Percentiles rank a stretch among this genome's conserved stretches.
Evolutionary conservation across 768 basidiomycete genomes (phyloP).

Genomic region (Amanita jacksonii): DNA sequence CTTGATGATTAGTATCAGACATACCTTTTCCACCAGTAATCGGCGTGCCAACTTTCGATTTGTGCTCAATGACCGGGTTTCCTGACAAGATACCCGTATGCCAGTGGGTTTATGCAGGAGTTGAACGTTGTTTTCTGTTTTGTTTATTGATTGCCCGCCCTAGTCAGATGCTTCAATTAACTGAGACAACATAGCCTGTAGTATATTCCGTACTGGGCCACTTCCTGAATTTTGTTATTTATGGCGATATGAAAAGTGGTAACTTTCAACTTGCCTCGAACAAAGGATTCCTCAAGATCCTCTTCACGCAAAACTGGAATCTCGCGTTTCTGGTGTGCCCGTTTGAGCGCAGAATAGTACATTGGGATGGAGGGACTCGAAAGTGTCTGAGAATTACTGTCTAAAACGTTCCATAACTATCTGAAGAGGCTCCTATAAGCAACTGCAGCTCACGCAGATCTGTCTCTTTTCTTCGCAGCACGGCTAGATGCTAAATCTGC

Average conservation of each 20-base stretch:
- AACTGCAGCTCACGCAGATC: conserved; percentile 25
- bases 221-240: no score
- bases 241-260: no score
- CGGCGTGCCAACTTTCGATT: conserved; percentile 75
- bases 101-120: conserved; percentile 85
- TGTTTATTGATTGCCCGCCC: conserved; percentile 97
- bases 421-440: conserved; percentile 16
- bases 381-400: conserved; percentile 13
- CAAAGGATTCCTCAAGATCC: conserved; percentile 83
- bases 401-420: conserved; percentile 2
- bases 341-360: conserved; percentile 65
- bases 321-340: conserved; percentile 51
- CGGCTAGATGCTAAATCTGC: conserved; percentile 32
- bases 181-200: no score
- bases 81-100: conserved; percentile 78
- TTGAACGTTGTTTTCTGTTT: conserved; percentile 87
- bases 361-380: conserved; percentile 20
- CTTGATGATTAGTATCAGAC: conserved; percentile 22
- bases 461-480: conserved; percentile 19
- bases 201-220: conserved; percentile 70
- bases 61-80: conserved; percentile 72
- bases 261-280: conserved; percentile 49
- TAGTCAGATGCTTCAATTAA: conserved; percentile 16
- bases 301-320: conserved; percentile 64
- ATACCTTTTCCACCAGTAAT: conserved; percentile 66